Evolutionary conservation across 352 stramenopile genomes (phyloP), one percentile per base, ranked within the genome.

Genomic region (Phytophthora lateralis): DNA sequence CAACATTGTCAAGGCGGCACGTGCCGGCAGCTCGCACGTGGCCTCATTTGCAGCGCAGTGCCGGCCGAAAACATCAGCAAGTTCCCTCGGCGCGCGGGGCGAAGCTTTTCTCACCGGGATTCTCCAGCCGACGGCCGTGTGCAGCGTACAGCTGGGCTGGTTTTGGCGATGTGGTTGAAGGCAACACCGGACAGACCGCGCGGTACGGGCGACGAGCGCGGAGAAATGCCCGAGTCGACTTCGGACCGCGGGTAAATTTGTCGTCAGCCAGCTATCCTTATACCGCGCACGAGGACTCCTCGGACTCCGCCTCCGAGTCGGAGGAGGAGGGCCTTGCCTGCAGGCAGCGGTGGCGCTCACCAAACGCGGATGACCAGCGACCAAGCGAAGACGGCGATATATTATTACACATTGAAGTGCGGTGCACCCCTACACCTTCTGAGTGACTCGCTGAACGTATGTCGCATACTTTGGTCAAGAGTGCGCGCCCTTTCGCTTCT

Each of bases 401-500:
- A 44, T 18, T 41, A 41, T 41, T 41, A 20, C 35, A 41, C 7
- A 6, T 55, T 63, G 49, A 63, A 55, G 55, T 52, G 24, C 55
- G 21, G 46, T 62, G 34, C 39, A 62, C 55, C 43, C 55, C 55
- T 55, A 62, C 3, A 18, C 55, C 17, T 9, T 3, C 3, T 6
- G 2, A 26, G 10, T 18, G 5, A 44, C 38, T 44, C 27, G 38
- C 26, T 14, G 2, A 24, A 26, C 10, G 38, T 44, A 44, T 44
- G n/a, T 3, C 5, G 4, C 15, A 43, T 43, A 43, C 37, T 38
- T 38, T 3, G 32, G 4, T 3, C 32, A 38, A 38, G 32, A 35
- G 12, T 12, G 12, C 30, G n/a, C 54, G 55, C 39, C 60, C 42
- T 68, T 48, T 68, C 61, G 58, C 51, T 63, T 26, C 17, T 1